Percentiles rank a stretch among this genome's conserved stretches.
phyloP scores from a whole-genome alignment of 768 basidiomycete genomes.

The Suillus hirtellus region DNA sequence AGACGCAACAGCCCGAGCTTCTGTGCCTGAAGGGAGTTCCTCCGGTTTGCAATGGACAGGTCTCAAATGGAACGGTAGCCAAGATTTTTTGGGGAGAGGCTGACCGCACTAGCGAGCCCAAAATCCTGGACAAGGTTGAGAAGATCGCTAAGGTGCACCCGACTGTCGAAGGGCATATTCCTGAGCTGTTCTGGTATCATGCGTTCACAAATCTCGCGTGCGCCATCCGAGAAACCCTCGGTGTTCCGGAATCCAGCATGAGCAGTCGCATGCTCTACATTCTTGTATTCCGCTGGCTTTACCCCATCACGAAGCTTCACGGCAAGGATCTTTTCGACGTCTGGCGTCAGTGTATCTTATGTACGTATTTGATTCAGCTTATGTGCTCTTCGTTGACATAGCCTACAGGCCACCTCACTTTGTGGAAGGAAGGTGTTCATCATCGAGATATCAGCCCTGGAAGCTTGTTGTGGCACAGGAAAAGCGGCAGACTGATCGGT shows the following conservation, averaged over 20 bases:
- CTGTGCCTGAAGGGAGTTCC: no score
- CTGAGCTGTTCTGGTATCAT: background rate
- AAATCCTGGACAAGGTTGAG: background rate
- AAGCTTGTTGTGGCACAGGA: constrained; percentile 18
- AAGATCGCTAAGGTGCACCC: background rate
- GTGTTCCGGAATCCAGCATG: no score
- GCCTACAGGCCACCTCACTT: background rate
- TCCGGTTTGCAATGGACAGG: no score
- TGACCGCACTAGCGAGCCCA: background rate
- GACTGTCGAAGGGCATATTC: background rate
- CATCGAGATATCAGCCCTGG: no score
- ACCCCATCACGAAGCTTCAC: no score
- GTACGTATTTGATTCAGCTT: background rate
- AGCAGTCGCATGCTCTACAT: background rate
- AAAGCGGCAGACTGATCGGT: constrained; percentile 6
- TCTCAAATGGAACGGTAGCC: background rate
- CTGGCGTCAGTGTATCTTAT: background rate
- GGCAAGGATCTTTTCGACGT: background rate
- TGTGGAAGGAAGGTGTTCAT: no score
- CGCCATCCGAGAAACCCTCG: background rate
- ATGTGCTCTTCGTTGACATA: background rate
- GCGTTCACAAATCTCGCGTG: background rate
- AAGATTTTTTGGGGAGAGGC: background rate
- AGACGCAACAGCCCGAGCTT: no score
- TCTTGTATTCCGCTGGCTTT: background rate